These are phyloP conservation scores for Coemansia sp. DNA, from an alignment of 192 early-diverging fungal species.

Conservation along the genomic window DNA sequence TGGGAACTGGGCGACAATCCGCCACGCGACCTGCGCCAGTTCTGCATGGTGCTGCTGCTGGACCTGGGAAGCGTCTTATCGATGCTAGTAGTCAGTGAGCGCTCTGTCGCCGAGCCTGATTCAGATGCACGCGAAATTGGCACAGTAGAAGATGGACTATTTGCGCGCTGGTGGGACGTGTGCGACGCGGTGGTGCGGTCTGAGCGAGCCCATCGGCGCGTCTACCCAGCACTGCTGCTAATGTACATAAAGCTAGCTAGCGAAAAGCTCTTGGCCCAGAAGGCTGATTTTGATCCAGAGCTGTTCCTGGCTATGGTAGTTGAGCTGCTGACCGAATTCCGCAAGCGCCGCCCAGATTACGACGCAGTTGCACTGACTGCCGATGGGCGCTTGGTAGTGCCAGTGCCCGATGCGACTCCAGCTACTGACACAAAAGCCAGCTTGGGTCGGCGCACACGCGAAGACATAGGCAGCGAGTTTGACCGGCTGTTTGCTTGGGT, in stretches of 20 bases:
- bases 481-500: slow-evolving; percentile 55
- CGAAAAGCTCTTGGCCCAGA: slow-evolving; percentile 46
- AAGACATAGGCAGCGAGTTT: slow-evolving; percentile 56
- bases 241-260: slow-evolving; percentile 45
- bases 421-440: slow-evolving; percentile 3
- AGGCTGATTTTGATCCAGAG: slow-evolving; percentile 52
- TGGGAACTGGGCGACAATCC: slow-evolving; percentile 55
- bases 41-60: slow-evolving; percentile 52
- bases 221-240: slow-evolving; percentile 31
- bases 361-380: slow-evolving; percentile 42
- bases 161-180: slow-evolving; percentile 51
- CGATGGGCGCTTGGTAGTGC: slow-evolving; percentile 30
- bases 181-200: slow-evolving; percentile 41
- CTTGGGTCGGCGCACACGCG: slow-evolving; percentile 46
- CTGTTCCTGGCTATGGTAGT: slow-evolving; percentile 43
- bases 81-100: slow-evolving; percentile 32
- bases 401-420: not conserved
- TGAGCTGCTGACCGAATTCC: slow-evolving; percentile 53
- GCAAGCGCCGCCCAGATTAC: slow-evolving; percentile 54
- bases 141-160: slow-evolving; percentile 40
- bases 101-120: slow-evolving; percentile 7
- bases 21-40: slow-evolving; percentile 50
- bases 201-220: slow-evolving; percentile 35
- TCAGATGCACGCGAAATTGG: slow-evolving; percentile 40
- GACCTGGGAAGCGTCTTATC: slow-evolving; percentile 49